Evolutionary conservation across 2,329 filamentous ascomycete species (phyloP).

Genomic region (Phyllosticta capitalensis): DNA sequence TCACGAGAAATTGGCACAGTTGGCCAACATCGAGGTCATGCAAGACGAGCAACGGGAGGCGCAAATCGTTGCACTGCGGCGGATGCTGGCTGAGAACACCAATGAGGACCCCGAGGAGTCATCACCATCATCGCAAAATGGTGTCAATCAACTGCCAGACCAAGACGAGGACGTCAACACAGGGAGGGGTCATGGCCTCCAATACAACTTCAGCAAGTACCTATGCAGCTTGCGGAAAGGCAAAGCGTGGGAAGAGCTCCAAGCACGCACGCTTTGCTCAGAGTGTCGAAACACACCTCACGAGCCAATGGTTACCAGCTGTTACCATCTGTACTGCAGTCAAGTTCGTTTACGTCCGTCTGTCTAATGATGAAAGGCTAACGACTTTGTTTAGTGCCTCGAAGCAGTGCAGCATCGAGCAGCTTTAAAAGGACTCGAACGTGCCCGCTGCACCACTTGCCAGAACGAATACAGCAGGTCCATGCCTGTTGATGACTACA

Average conservation of each 20-base stretch:
- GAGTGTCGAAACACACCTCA: conserved; percentile 33
- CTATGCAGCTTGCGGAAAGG: conserved; percentile 27
- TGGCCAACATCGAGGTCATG: conserved; percentile 20
- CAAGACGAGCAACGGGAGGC: background rate
- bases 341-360: too few species aligned
- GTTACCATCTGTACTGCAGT: conserved; percentile 47
- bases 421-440: conserved; percentile 9
- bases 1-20: conserved; percentile 33
- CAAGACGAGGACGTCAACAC: conserved; percentile 8
- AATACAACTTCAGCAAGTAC: conserved; percentile 32
- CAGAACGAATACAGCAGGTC: background rate
- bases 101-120: background rate
- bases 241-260: conserved; percentile 28
- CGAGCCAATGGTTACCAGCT: conserved; percentile 39
- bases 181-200: conserved; percentile 28
- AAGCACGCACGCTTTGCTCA: conserved; percentile 35
- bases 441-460: background rate
- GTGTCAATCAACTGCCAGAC: background rate
- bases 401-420: conserved; percentile 20
- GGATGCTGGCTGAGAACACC: background rate
- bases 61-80: conserved; percentile 3
- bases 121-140: background rate
- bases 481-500: background rate
- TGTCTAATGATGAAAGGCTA: too few species aligned
- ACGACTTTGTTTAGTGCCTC: too few species aligned